A percentile compares a stretch with the other conserved stretches of the same genome.
Evolutionary conservation across 164 flowering plant genomes (phyloP).

Genomic region (Vitis labrusca): DNA sequence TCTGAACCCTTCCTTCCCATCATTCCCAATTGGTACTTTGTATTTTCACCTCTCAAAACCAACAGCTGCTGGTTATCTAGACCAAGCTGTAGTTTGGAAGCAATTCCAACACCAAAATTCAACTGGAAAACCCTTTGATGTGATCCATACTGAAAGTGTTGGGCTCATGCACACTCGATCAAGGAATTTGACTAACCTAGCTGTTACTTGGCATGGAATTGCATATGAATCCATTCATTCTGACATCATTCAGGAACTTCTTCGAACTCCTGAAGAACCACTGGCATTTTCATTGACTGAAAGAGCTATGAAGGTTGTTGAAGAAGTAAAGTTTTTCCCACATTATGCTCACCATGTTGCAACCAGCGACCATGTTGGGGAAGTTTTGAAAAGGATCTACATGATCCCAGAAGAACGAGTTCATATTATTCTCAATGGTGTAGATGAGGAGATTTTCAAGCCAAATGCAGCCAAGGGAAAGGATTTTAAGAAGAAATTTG

Average conservation of each 20-base stretch:
- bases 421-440: slow-evolving; percentile 78
- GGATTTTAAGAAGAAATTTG: slow-evolving; percentile 39
- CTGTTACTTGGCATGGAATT: slow-evolving; percentile 82
- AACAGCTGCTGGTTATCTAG: slow-evolving; percentile 56
- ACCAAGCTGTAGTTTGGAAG: slow-evolving; percentile 59
- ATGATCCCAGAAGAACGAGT: slow-evolving; percentile 79
- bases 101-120: slow-evolving; percentile 53
- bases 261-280: slow-evolving; percentile 42
- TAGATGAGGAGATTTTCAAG: slow-evolving; percentile 56
- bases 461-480: slow-evolving; percentile 33
- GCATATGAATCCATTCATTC: slow-evolving; percentile 78
- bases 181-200: slow-evolving; percentile 44
- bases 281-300: slow-evolving; percentile 36
- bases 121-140: slow-evolving; percentile 51
- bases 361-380: slow-evolving; percentile 72
- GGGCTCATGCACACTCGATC: slow-evolving; percentile 56
- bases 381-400: slow-evolving; percentile 63
- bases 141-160: slow-evolving; percentile 61
- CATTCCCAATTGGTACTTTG: slow-evolving; percentile 33
- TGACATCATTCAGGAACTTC: slow-evolving; percentile 67
- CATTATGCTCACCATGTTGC: slow-evolving; percentile 76
- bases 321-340: slow-evolving; percentile 71
- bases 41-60: slow-evolving; percentile 61
- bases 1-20: slow-evolving; percentile 32
- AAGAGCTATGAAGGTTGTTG: slow-evolving; percentile 49